A percentile compares a stretch with the other conserved stretches of the same genome.
These are phyloP conservation scores for Metschnikowia arizonensis DNA, from an alignment of 805 yeast genomes.

Conservation along the genomic window DNA sequence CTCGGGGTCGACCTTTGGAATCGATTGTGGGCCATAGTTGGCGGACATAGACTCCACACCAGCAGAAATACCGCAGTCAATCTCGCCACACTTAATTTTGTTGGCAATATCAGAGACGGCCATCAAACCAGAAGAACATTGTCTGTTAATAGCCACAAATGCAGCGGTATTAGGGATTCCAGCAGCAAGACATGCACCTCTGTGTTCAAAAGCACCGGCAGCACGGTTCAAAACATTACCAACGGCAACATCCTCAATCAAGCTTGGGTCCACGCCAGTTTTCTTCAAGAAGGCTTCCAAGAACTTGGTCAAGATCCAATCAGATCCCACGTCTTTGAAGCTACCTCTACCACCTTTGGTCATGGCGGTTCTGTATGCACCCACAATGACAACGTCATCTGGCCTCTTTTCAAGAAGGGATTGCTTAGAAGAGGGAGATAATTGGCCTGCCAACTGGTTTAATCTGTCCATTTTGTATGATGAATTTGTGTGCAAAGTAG, in stretches of 20 bases:
- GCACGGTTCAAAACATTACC: constrained; percentile 92
- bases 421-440: constrained; percentile 39
- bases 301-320: constrained; percentile 67
- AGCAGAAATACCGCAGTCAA: constrained; percentile 83
- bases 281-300: constrained; percentile 57
- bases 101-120: constrained; percentile 87
- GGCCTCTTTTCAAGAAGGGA: constrained; percentile 55
- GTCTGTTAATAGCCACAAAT: constrained; percentile 83
- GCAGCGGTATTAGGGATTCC: constrained; percentile 82
- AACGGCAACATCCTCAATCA: constrained; percentile 79
- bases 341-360: constrained; percentile 84
- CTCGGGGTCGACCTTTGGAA: constrained; percentile 44
- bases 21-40: constrained; percentile 77
- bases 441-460: constrained; percentile 43
- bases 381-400: constrained; percentile 87
- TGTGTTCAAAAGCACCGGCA: constrained; percentile 92
- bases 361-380: constrained; percentile 87
- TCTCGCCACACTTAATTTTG: constrained; percentile 83
- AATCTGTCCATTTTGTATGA: constrained; percentile 39
- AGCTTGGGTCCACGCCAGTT: constrained; percentile 42
- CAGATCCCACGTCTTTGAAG: constrained; percentile 79
- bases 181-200: constrained; percentile 88
- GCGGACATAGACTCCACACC: constrained; percentile 96
- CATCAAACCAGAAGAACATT: constrained; percentile 91
- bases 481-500: not conserved